Conservation (phyloP, 768 basidiomycete genomes). For the Collybiopsis confluens region DNA sequence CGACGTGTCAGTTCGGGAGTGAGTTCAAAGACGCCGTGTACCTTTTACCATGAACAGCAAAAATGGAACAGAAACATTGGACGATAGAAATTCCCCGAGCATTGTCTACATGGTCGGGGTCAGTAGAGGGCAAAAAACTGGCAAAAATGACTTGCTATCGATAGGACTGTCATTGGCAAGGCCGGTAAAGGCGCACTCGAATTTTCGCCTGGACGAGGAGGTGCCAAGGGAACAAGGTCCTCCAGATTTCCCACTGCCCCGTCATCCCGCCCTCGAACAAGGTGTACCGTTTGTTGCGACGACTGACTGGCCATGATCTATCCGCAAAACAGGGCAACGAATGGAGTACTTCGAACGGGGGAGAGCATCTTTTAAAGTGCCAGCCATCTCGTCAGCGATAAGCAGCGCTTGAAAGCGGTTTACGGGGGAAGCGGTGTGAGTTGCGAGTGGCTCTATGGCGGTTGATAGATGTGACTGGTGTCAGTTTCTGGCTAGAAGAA, state of each 20-base stretch:
- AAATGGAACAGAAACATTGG: conserved; percentile 90
- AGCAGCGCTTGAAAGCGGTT: no score
- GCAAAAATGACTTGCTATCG: conserved; percentile 55
- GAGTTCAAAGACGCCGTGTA: conserved; percentile 17
- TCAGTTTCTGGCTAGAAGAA: no score
- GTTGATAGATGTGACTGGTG: no score
- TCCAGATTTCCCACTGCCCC: neutral
- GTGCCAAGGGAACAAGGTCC: conserved; percentile 19
- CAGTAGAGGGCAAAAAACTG: no score
- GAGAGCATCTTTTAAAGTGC: no score
- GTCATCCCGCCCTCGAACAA: neutral
- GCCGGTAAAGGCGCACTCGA: conserved; percentile 79
- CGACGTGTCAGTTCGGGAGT: neutral
- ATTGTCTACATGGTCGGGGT: conserved; percentile 83
- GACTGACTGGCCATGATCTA: neutral
- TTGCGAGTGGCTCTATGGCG: no score
- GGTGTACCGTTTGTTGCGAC: neutral
- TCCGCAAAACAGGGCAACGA: no score
- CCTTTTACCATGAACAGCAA: conserved; percentile 94
- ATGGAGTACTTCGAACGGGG: no score
- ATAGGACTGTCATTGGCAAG: conserved; percentile 87
- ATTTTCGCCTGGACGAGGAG: conserved; percentile 60
- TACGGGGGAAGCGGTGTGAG: no score
- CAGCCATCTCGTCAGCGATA: no score
- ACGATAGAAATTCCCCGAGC: conserved; percentile 92